These are phyloP conservation scores for Phialophora chinensis DNA, from an alignment of 2,329 filamentous ascomycete genomes.

Conservation along the genomic window DNA sequence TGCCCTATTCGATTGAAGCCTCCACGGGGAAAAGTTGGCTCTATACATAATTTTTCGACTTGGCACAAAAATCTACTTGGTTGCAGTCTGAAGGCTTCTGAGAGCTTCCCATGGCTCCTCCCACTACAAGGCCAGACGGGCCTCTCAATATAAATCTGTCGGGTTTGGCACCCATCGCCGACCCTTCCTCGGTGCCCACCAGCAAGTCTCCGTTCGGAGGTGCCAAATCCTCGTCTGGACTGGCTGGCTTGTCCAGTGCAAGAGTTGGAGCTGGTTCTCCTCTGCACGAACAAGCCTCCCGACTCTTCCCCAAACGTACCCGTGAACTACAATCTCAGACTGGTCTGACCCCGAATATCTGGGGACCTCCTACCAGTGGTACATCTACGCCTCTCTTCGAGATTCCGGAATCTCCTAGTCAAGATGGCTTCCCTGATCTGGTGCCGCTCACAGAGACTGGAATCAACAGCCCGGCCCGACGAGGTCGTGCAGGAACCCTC, in stretches of 20 bases:
- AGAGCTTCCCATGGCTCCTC: constrained; percentile 34
- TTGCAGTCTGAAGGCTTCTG: constrained; percentile 4
- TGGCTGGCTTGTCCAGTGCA: constrained; percentile 58
- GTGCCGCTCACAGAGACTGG: constrained; percentile 71
- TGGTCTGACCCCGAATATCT: constrained; percentile 77
- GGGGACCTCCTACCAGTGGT: constrained; percentile 95
- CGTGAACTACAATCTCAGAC: constrained; percentile 97
- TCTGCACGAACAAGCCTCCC: constrained; percentile 83
- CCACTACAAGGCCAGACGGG: constrained; percentile 32
- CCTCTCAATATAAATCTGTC: constrained; percentile 39
- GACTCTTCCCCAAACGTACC: constrained; percentile 93
- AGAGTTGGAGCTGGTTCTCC: constrained; percentile 93
- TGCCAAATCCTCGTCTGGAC: constrained; percentile 35
- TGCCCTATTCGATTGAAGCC: neutral
- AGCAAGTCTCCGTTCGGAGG: constrained; percentile 38
- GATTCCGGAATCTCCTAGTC: constrained; percentile 93
- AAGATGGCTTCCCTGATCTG: constrained; percentile 92
- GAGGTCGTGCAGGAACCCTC: constrained; percentile 91
- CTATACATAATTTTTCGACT: constrained; percentile 14
- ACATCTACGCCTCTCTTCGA: constrained; percentile 95
- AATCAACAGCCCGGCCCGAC: constrained; percentile 70
- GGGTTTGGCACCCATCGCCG: constrained; percentile 33
- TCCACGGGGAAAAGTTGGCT: neutral
- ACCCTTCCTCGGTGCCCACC: constrained; percentile 30
- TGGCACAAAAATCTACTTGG: neutral